Evolutionary conservation across 768 basidiomycete species (phyloP).

Genomic region (Trametes cingulata): DNA sequence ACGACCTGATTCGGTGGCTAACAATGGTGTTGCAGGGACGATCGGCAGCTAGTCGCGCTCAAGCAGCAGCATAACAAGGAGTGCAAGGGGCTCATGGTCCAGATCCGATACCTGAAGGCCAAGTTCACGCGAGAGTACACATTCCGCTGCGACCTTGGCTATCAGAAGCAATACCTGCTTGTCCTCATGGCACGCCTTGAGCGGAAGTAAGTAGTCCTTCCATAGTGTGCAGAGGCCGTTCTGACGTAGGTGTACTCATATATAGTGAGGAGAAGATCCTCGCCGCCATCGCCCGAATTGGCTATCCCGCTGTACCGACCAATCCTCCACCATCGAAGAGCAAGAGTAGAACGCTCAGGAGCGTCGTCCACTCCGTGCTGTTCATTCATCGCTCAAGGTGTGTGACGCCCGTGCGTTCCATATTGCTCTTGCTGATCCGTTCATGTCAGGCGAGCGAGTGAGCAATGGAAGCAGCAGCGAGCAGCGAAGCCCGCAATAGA

Average conservation of each 20-base stretch:
- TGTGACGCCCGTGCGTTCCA: slow-evolving; percentile 29
- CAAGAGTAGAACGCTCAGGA: slow-evolving; percentile 55
- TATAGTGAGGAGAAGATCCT: slow-evolving; percentile 68
- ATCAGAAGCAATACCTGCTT: slow-evolving; percentile 89
- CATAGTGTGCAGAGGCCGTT: neutral
- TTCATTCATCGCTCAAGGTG: slow-evolving; percentile 70
- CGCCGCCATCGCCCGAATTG: slow-evolving; percentile 74
- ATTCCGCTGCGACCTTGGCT: slow-evolving; percentile 71
- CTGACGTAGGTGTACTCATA: neutral
- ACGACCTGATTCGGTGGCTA: neutral
- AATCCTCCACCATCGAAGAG: slow-evolving; percentile 27
- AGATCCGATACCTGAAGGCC: slow-evolving; percentile 90
- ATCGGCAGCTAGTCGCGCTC: slow-evolving; percentile 52
- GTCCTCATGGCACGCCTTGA: slow-evolving; percentile 70
- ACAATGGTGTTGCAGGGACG: slow-evolving; percentile 43
- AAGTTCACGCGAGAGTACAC: slow-evolving; percentile 85
- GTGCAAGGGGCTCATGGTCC: slow-evolving; percentile 87
- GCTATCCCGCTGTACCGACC: slow-evolving; percentile 53
- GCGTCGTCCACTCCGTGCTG: slow-evolving; percentile 54
- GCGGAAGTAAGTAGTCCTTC: slow-evolving; percentile 52
- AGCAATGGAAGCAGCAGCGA: slow-evolving; percentile 63
- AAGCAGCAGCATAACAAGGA: slow-evolving; percentile 78
- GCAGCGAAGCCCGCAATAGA: slow-evolving; percentile 60
- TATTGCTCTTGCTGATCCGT: neutral
- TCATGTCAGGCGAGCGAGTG: slow-evolving; percentile 54